Evolutionary conservation across 352 stramenopile genomes (phyloP).

Genomic region (Globisporangium heterothallicum): DNA sequence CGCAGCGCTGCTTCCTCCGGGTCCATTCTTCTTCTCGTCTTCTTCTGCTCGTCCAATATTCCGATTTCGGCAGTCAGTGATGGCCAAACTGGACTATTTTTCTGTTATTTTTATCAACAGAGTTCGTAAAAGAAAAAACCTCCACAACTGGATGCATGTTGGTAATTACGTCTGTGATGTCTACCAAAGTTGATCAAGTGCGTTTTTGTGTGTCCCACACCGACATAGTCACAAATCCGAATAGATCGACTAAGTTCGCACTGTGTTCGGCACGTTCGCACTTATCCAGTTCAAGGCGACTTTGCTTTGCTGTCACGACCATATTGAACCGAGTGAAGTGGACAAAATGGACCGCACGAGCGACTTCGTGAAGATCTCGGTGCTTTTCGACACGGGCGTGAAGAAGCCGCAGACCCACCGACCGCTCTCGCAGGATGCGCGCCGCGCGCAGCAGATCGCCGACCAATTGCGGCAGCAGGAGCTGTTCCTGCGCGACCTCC

Average conservation of each 20-base stretch:
- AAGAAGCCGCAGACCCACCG: slow-evolving; percentile 41
- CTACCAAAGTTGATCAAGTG: no score
- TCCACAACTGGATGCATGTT: no score
- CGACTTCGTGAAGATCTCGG: slow-evolving; percentile 81
- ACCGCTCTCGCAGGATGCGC: slow-evolving; percentile 66
- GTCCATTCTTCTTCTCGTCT: slow-evolving; percentile 22
- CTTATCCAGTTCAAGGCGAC: neutral
- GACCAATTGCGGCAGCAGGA: slow-evolving; percentile 80
- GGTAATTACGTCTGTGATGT: neutral
- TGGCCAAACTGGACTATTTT: slow-evolving; percentile 1
- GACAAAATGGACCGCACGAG: slow-evolving; percentile 59
- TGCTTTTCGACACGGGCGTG: slow-evolving; percentile 74
- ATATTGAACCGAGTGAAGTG: neutral
- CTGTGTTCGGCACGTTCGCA: neutral
- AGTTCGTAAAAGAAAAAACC: neutral
- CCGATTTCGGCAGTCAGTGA: neutral
- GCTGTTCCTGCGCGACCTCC: slow-evolving; percentile 67
- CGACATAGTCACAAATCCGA: no score
- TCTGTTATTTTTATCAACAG: neutral
- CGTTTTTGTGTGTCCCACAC: no score
- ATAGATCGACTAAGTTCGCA: no score
- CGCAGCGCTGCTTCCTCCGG: slow-evolving; percentile 63
- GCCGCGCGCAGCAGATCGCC: slow-evolving; percentile 70
- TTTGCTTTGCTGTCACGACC: neutral
- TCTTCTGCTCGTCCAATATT: slow-evolving; percentile 2